These are phyloP conservation scores for Breynia disticha DNA, from an alignment of 441 rosid species.

Conservation along the genomic window DNA sequence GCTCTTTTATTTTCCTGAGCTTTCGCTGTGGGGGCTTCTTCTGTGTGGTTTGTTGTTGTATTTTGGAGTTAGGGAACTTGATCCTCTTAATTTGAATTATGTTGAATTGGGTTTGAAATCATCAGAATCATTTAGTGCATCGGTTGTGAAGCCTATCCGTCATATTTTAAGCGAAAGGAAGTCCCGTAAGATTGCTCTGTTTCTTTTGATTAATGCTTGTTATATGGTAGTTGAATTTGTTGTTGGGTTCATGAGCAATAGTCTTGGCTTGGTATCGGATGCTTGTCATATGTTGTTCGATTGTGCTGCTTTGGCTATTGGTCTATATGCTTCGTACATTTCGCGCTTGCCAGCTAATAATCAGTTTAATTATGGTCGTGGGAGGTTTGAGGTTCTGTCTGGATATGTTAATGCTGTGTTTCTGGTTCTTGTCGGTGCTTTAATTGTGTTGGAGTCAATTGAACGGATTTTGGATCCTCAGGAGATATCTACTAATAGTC, in stretches of 20 bases:
- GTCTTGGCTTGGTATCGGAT: constrained; percentile 93
- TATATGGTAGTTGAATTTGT: constrained; percentile 92
- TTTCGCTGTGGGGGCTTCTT: constrained; percentile 76
- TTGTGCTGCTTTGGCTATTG: constrained; percentile 94
- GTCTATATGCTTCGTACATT: constrained; percentile 83
- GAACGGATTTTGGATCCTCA: constrained; percentile 95
- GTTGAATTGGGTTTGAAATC: constrained; percentile 53
- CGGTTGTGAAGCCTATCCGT: constrained; percentile 59
- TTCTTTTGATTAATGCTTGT: constrained; percentile 71
- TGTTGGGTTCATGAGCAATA: constrained; percentile 92
- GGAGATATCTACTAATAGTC: constrained; percentile 80
- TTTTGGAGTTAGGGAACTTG: constrained; percentile 61
- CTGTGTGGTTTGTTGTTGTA: constrained; percentile 64
- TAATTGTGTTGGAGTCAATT: constrained; percentile 81
- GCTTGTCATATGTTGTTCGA: constrained; percentile 98
- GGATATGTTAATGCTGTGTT: constrained; percentile 93
- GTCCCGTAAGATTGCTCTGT: constrained; percentile 89
- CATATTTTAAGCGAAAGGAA: constrained; percentile 90
- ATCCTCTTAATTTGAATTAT: constrained; percentile 36
- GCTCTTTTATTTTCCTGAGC: constrained; percentile 69
- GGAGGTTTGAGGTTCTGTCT: constrained; percentile 87
- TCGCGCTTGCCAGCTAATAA: constrained; percentile 79
- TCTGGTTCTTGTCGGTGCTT: constrained; percentile 79
- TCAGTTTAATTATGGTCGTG: constrained; percentile 92
- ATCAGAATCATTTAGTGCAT: constrained; percentile 42